Percentiles rank a stretch among this genome's conserved stretches.
phyloP scores from a whole-genome alignment of 1,284 basidiomycete species.

The Ceratobasidium sp. region DNA sequence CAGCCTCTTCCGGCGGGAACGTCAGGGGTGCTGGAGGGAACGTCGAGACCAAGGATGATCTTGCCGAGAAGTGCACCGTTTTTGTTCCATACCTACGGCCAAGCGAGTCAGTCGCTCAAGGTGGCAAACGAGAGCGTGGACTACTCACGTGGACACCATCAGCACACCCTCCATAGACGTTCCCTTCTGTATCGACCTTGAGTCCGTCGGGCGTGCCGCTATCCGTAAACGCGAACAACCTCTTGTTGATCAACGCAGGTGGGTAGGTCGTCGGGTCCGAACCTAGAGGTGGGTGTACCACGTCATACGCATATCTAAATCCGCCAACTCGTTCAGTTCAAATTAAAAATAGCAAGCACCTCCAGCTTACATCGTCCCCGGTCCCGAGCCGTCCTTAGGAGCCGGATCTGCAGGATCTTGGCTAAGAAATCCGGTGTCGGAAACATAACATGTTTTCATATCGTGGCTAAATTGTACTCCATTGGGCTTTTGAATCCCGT shows the following conservation, averaged over 20 bases:
- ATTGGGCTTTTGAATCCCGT: conserved; percentile 72
- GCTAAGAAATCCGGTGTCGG: conserved; percentile 54
- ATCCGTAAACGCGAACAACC: conserved; percentile 78
- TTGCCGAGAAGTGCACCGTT: conserved; percentile 78
- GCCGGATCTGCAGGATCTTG: conserved; percentile 64
- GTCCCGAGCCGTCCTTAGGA: conserved; percentile 64
- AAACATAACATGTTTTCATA: conserved; percentile 78
- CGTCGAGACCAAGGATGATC: conserved; percentile 69
- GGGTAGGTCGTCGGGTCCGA: conserved; percentile 34
- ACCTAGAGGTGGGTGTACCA: conserved; percentile 65
- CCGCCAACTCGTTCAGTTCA: conserved; percentile 10
- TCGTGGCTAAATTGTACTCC: conserved; percentile 79
- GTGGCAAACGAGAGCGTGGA: not conserved
- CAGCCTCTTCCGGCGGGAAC: conserved; percentile 56
- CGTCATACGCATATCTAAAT: conserved; percentile 77
- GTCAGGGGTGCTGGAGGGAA: conserved; percentile 4
- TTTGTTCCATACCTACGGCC: conserved; percentile 70
- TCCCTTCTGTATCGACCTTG: conserved; percentile 71
- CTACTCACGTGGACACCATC: conserved; percentile 77
- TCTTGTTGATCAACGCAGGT: conserved; percentile 68
- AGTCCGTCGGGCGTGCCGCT: conserved; percentile 73
- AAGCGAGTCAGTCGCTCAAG: conserved; percentile 22
- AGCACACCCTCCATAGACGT: conserved; percentile 76
- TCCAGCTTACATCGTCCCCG: conserved; percentile 71
- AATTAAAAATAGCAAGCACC: too few relatives aligned